Percentiles rank a stretch among this genome's conserved stretches.
Conservation (phyloP, 1,139 yeast species). For the Suhomyces kunorum region DNA sequence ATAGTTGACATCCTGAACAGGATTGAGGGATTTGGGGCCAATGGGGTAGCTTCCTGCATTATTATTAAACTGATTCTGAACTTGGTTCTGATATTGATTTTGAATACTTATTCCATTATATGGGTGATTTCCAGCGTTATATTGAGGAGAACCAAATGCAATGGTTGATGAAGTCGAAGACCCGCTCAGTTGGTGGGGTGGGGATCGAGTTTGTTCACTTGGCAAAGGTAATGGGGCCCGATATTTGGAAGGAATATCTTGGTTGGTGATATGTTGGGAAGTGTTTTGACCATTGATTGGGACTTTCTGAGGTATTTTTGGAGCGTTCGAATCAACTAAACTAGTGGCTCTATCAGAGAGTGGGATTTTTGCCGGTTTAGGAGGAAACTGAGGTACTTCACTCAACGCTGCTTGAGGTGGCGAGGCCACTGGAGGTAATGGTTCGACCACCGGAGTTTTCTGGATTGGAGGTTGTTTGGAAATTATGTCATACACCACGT, state of each 20-base stretch:
- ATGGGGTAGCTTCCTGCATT: too few relatives aligned
- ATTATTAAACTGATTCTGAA: neutral
- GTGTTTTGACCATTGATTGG: neutral
- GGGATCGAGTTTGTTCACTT: neutral
- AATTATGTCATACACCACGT: constrained; percentile 29
- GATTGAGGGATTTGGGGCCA: too few relatives aligned
- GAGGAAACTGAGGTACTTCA: constrained; percentile 49
- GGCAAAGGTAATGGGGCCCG: constrained; percentile 41
- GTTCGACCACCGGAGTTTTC: neutral
- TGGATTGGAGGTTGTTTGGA: constrained; percentile 9
- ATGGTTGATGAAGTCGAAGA: neutral
- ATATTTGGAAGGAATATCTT: constrained; percentile 31
- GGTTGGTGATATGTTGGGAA: neutral
- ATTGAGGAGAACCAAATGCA: neutral
- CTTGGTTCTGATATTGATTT: neutral
- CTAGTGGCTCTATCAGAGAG: constrained; percentile 16
- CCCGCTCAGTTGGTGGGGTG: neutral
- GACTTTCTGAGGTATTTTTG: constrained; percentile 3
- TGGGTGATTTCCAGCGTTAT: neutral
- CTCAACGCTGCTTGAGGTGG: constrained; percentile 9
- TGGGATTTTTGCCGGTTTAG: constrained; percentile 24
- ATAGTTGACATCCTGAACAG: too few relatives aligned
- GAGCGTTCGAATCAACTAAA: neutral
- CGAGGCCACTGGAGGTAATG: constrained; percentile 2
- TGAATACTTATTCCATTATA: neutral